Evolutionary conservation across 306 rosid species (phyloP).

Genomic region (Acacia melanoxylon): DNA sequence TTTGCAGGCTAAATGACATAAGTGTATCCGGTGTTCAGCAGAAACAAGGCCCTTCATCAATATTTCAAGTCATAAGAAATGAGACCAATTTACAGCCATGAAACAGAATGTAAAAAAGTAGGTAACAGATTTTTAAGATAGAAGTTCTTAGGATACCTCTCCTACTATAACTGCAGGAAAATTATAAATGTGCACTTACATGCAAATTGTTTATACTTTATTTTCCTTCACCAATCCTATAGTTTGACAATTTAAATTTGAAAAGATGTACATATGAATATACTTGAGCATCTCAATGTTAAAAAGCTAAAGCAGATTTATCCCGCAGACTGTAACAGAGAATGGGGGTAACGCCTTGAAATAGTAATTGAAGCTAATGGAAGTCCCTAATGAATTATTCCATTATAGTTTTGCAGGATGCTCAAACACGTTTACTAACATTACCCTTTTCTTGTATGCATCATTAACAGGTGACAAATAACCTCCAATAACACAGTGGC

Average conservation of each 20-base stretch:
- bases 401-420: neutral
- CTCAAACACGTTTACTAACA: neutral
- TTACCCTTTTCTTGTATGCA: slow-evolving; percentile 91
- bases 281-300: neutral
- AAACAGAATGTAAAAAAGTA: neutral
- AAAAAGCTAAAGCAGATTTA: neutral
- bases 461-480: slow-evolving; percentile 94
- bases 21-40: slow-evolving; percentile 67
- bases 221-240: slow-evolving; percentile 16
- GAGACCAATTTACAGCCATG: slow-evolving; percentile 20
- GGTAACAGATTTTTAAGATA: neutral
- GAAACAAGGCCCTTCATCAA: slow-evolving; percentile 65
- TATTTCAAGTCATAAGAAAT: slow-evolving; percentile 21
- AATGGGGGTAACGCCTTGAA: neutral
- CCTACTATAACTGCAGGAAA: neutral
- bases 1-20: slow-evolving; percentile 72
- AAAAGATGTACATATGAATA: neutral
- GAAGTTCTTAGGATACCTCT: slow-evolving; percentile 12
- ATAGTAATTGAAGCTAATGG: neutral
- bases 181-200: neutral
- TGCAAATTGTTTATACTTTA: neutral
- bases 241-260: slow-evolving; percentile 20
- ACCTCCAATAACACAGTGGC: slow-evolving; percentile 79
- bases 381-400: neutral
- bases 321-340: neutral